These are phyloP conservation scores for Aspergillus saccharolyticus DNA, from an alignment of 495 filamentous ascomycete genomes.

Conservation along the genomic window DNA sequence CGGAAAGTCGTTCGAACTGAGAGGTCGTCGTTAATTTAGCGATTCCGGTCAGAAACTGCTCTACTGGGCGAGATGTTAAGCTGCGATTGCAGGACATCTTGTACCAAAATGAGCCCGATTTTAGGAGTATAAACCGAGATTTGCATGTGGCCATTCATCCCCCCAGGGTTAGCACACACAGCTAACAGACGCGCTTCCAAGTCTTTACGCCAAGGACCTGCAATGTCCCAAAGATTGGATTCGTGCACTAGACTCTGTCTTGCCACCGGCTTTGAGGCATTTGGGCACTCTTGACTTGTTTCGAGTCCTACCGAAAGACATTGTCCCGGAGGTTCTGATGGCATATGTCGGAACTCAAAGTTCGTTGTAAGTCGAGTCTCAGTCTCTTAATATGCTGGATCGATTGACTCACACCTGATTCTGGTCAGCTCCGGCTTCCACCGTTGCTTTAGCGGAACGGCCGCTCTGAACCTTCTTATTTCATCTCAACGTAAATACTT, in stretches of 20 bases:
- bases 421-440: conserved; percentile 20
- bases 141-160: conserved; percentile 8
- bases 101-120: conserved; percentile 5
- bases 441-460: conserved; percentile 23
- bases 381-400: not conserved
- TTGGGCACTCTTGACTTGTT: conserved; percentile 21
- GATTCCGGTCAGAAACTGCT: conserved; percentile 17
- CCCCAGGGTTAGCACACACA: not conserved
- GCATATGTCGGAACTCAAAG: conserved; percentile 20
- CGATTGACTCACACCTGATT: not conserved
- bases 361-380: conserved; percentile 14
- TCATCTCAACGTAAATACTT: conserved; percentile 16
- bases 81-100: conserved; percentile 17
- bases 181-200: conserved; percentile 4
- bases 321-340: conserved; percentile 20
- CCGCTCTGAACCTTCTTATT: conserved; percentile 19
- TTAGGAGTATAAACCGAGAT: conserved; percentile 8
- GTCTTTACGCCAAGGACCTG: conserved; percentile 22
- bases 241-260: conserved; percentile 4
- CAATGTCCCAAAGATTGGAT: conserved; percentile 19
- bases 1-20: not conserved
- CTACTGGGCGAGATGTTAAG: conserved; percentile 17
- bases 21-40: not conserved
- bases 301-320: conserved; percentile 17
- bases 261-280: conserved; percentile 13